phyloP scores from a whole-genome alignment of 2,329 filamentous ascomycete species.

The Arthrinium phaeospermum region DNA sequence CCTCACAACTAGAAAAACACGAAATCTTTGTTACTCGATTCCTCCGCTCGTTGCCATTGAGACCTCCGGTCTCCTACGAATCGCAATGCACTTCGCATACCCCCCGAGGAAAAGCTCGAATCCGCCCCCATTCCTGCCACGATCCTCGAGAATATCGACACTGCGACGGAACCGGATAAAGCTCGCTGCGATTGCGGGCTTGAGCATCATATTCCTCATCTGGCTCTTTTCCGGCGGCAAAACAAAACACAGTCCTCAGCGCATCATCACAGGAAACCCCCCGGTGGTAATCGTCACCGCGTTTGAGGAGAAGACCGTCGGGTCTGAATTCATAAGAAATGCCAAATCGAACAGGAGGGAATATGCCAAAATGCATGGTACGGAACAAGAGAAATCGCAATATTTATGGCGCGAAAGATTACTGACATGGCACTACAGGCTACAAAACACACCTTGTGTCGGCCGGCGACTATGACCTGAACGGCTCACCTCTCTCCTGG shows the following conservation, averaged over 20 bases:
- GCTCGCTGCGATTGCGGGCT: slow-evolving; percentile 58
- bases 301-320: slow-evolving; percentile 70
- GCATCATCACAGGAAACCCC: slow-evolving; percentile 56
- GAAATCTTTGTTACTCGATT: not conserved
- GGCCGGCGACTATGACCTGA: slow-evolving; percentile 75
- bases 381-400: slow-evolving; percentile 17
- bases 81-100: slow-evolving; percentile 85
- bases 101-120: slow-evolving; percentile 84
- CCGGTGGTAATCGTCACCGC: slow-evolving; percentile 84
- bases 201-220: slow-evolving; percentile 63
- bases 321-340: slow-evolving; percentile 70
- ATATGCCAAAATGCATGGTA: slow-evolving; percentile 89
- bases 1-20: not conserved
- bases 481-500: slow-evolving; percentile 68
- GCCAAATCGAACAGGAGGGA: slow-evolving; percentile 82
- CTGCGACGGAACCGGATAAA: slow-evolving; percentile 69
- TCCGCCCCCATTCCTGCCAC: slow-evolving; percentile 71
- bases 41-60: not conserved
- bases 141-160: slow-evolving; percentile 59
- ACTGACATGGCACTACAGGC: slow-evolving; percentile 55
- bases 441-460: slow-evolving; percentile 86
- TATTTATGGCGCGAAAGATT: not conserved
- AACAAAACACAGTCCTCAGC: slow-evolving; percentile 39
- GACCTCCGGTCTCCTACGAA: not conserved
- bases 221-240: slow-evolving; percentile 58